Base-by-base conservation (phyloP, 441 rosid genomes). In the Adansonia grandidieri region DNA sequence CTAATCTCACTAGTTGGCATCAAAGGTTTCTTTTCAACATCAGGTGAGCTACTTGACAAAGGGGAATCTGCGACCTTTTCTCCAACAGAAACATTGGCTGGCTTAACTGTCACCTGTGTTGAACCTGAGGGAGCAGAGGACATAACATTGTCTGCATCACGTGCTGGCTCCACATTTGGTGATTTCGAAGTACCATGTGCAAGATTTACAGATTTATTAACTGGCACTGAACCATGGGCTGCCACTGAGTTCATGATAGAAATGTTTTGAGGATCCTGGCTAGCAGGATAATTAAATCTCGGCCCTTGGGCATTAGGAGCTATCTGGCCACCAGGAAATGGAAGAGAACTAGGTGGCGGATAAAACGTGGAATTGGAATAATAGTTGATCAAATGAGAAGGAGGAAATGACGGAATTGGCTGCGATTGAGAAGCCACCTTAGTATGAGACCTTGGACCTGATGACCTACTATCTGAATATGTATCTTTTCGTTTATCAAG, bases 401-500 rank as follows among this genome's bases (percentile, higher is more conserved):
- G 74, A 19, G 88, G 63, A 86, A 84, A 93, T 40, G 99, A 82
- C 74, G 91, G 81, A 56, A 88, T 77, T 22, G 90, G 89, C 80
- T 88, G 98, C 44, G 98, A 77, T 77, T 92, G 93, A 79, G 92
- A 81, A 78, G 96, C 91, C 65, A 86, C 78, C 69, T 82, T 89
- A 68, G 89, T 81, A 83, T 91, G 96, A 32, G 90, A 82, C 83
- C 97, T 90, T 47, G 89, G 71, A 74, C 87, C 89, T 8, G 89
- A 82, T 73, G 89, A 64, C 54, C 88, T 91, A 62, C 87, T 86
- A 81, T 93, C 99, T 24, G 87, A 73, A 88, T 83, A 84, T 5
- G 85, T 44, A 80, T 93, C 96, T 53, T 91, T 80, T 32, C 91
- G 88, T 78, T 90, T 88, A 84, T 90, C 96, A 77, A 95, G 97